Evolutionary conservation across 2,329 filamentous ascomycete species (phyloP), one percentile per base, ranked within the genome.

Genomic region (Epichloe sylvatica): DNA sequence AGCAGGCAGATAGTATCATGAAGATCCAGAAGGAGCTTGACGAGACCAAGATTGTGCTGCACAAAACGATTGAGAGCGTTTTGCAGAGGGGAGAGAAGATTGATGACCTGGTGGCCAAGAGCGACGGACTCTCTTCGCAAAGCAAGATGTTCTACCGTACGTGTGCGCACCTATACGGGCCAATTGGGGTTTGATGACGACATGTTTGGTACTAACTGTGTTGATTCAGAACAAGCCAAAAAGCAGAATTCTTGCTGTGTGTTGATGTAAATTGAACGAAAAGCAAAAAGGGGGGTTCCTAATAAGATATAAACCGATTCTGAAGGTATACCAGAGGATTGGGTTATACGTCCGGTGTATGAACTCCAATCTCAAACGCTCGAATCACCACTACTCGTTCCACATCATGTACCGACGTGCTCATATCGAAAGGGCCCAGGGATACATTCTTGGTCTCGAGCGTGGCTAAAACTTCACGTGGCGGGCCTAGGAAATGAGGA

Each of bases 121-220:
- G 87, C 61, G 88, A 95, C 60, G 87, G 83, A 12, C 69, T 98
- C 61, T 94, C 87, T 68, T 79, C 81, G 46, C 86, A 92, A 74
- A 95, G 88, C 72, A 97, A 95, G 77, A 91, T 94, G 84, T 98
- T 98, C 67, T 97, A 97, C 68, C 88, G 84, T 84, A 67, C 60
- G 75, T 70, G 21, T 6, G 15, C n/a, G 34, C 23, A 23, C 37
- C 45, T 36, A 9, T 37, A 15, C 25, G n/a, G n/a, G 15, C 13
- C 35, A 13, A 37, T n/a, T 8, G 13, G 13, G 35, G 35, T 6
- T 37, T 37, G 5, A 37, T 37, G 5, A n/a, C 8, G 11, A 30
- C 3, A 48, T 40, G 36, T 44, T 57, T 41, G 56, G 30, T 15
- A 37, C 52, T 49, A 45, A 51, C 34, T 15, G 17, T 36, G 15